Evolutionary conservation across 495 filamentous ascomycete species (phyloP).

Genomic region (Aspergillus affinis): DNA sequence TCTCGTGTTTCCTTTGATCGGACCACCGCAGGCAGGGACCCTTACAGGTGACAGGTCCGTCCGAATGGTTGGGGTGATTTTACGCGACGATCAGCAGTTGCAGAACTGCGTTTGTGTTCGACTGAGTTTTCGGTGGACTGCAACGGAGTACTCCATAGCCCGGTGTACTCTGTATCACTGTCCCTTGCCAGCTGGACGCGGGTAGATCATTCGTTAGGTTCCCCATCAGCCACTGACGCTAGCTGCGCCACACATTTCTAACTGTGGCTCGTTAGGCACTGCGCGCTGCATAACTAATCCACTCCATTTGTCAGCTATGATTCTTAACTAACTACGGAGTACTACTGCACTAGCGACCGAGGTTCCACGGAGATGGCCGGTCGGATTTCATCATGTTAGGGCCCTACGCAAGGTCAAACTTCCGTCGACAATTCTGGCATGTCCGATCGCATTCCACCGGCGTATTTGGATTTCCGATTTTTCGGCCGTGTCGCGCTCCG

Average conservation of each 20-base stretch:
- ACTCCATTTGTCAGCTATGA: not conserved
- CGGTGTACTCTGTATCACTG: too few relatives aligned
- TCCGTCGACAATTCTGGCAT: not conserved
- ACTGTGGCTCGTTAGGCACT: not conserved
- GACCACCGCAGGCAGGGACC: conserved; percentile 13
- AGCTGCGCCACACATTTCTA: not conserved
- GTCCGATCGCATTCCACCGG: conserved; percentile 2
- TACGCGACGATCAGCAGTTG: not conserved
- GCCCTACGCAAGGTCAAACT: not conserved
- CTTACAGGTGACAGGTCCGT: conserved; percentile 22
- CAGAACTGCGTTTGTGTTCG: not conserved
- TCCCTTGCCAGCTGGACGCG: not conserved
- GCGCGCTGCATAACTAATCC: not conserved
- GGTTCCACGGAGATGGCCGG: not conserved
- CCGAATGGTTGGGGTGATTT: not conserved
- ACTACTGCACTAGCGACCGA: too few relatives aligned
- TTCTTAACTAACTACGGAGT: not conserved
- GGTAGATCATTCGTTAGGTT: not conserved
- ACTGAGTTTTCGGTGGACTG: not conserved
- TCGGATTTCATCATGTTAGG: not conserved
- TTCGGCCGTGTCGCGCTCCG: not conserved
- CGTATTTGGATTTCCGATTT: too few relatives aligned
- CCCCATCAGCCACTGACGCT: not conserved
- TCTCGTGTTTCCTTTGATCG: conserved; percentile 20
- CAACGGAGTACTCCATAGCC: too few relatives aligned